Evolutionary conservation across 192 early-diverging fungal genomes (phyloP), one percentile per base, ranked within the genome.

Genomic region (Mortierella claussenii): DNA sequence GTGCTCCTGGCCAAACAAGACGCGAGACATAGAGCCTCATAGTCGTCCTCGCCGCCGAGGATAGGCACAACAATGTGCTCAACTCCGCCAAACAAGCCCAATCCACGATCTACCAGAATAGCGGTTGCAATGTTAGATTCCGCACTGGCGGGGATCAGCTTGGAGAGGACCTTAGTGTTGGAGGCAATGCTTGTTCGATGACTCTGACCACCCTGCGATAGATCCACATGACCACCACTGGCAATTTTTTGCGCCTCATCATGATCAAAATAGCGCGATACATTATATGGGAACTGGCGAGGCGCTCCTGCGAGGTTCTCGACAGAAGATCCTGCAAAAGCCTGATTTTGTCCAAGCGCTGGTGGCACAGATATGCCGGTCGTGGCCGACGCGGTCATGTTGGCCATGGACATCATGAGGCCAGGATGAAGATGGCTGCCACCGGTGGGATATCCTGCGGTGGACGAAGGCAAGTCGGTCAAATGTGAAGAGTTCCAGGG

Each of bases 21-120:
- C 0, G 88, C 87, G 33, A 93, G 68, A 2, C 78, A 56, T 0
- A 89, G 44, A 0, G 89, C 87, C 42, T 89, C 87, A 67, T 87
- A 83, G 79, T 95, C 94, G 61, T 96, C 95, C 2, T 66, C 49
- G 1, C 90, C 87, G 15, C 93, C 94, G 48, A 89, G 69, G 68
- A 92, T 91, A 17, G 89, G 86, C 21, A 95, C 86, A 3, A 94
- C 80, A 24, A 96, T 80, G 7, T 85, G 78, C 60, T 89, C 63
- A 13, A 75, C 71, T 7, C 71, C 63, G 23, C 71, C 71, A 20
- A 66, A 47, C 13, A 75, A 82, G 43, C 83, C 51, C 42, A 74
- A 20, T 30, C 71, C 82, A 23, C 68, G 81, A 31, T 80, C 78
- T 34, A 79, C 84, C 43, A 83, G 76, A 8, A 75, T 63, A 27